These are phyloP conservation scores for Boletus subcaerulescens DNA, from an alignment of 768 basidiomycete genomes.

Conservation along the genomic window DNA sequence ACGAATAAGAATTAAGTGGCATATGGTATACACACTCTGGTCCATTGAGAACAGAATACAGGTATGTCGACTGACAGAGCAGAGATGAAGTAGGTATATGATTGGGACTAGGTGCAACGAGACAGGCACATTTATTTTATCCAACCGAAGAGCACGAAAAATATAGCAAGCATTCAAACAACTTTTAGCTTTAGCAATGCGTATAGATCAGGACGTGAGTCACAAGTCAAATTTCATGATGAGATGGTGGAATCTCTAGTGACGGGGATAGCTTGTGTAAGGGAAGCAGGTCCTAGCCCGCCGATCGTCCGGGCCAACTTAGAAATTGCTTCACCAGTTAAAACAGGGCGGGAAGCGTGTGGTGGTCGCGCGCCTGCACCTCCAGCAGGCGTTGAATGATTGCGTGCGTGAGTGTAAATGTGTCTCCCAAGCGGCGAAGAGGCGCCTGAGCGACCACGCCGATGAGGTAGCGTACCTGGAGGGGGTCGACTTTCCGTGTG, in stretches of 20 bases:
- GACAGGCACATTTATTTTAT: conserved; percentile 12
- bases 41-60: conserved; percentile 17
- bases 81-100: conserved; percentile 24
- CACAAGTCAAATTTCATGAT: conserved; percentile 12
- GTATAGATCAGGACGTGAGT: conserved; percentile 10
- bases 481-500: conserved; percentile 52
- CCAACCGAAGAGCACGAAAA: conserved; percentile 16
- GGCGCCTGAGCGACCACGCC: conserved; percentile 43
- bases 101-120: conserved; percentile 14
- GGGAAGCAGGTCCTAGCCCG: conserved; percentile 25
- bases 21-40: conserved; percentile 22
- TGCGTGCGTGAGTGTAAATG: conserved; percentile 44
- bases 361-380: conserved; percentile 37
- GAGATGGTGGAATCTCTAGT: conserved; percentile 28
- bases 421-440: conserved; percentile 42
- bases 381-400: conserved; percentile 58
- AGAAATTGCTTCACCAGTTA: conserved; percentile 71
- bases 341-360: conserved; percentile 59
- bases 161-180: conserved; percentile 11
- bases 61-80: conserved; percentile 16
- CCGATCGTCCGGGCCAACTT: conserved; percentile 63
- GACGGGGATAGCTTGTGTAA: conserved; percentile 24
- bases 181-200: conserved; percentile 11
- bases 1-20: conserved; percentile 16
- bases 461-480: conserved; percentile 20